These are phyloP conservation scores for Strobilomyces dryophilus DNA, from an alignment of 768 basidiomycete genomes.

Conservation along the genomic window DNA sequence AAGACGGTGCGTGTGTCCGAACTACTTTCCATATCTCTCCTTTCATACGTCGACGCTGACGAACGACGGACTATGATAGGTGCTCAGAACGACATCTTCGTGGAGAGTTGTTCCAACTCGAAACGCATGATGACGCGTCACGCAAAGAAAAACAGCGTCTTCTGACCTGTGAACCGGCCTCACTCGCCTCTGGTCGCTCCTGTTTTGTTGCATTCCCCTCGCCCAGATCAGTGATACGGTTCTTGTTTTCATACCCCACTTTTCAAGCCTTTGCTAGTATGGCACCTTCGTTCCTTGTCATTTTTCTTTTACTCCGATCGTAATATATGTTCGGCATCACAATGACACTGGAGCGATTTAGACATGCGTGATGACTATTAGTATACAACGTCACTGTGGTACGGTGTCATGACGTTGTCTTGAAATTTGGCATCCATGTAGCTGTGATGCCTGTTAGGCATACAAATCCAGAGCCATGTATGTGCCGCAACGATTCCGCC, in stretches of 20 bases:
- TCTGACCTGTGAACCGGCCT: neutral
- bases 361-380: no score
- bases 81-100: slow-evolving; percentile 17
- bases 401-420: no score
- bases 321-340: no score
- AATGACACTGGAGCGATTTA: no score
- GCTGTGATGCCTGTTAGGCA: neutral
- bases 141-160: neutral
- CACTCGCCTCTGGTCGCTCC: neutral
- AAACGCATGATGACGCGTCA: slow-evolving; percentile 1
- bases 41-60: neutral
- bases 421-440: no score
- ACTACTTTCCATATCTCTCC: neutral
- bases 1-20: slow-evolving; percentile 3
- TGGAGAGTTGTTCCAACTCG: neutral
- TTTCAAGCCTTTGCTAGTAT: neutral
- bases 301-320: no score
- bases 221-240: neutral
- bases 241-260: neutral
- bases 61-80: slow-evolving; percentile 6
- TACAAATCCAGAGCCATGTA: slow-evolving; percentile 7
- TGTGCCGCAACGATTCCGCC: neutral
- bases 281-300: neutral
- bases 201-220: no score
- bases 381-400: no score